phyloP scores from a whole-genome alignment of 164 flowering plant species.

The Amborella trichopoda region DNA sequence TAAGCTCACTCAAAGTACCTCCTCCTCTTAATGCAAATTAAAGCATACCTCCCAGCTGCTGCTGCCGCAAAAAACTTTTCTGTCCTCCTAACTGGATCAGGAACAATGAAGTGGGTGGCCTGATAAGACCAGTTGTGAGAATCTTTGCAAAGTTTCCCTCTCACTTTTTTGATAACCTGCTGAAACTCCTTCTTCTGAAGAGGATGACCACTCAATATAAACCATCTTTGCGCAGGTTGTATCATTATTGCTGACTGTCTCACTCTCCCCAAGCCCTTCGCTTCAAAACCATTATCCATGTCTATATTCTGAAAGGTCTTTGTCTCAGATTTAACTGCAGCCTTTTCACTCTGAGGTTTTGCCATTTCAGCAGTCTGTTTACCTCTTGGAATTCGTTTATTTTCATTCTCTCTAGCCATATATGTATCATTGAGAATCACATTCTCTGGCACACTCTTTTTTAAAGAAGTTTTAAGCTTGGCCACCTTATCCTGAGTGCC shows the following conservation, averaged over 20 bases:
- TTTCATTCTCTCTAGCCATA: slow-evolving; percentile 38
- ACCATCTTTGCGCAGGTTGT: slow-evolving; percentile 35
- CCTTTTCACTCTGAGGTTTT: slow-evolving; percentile 12
- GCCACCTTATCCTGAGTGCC: too few species aligned
- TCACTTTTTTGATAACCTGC: slow-evolving; percentile 50
- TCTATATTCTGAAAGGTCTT: slow-evolving; percentile 5
- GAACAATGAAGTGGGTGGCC: slow-evolving; percentile 83
- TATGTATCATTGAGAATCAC: not conserved
- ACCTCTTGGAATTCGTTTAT: slow-evolving; percentile 16
- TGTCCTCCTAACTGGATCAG: slow-evolving; percentile 75
- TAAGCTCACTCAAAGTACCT: too few species aligned
- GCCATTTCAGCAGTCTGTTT: slow-evolving; percentile 6
- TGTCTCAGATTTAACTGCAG: slow-evolving; percentile 12
- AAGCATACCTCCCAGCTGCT: slow-evolving; percentile 86
- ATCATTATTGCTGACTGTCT: not conserved
- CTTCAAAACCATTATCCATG: slow-evolving; percentile 4
- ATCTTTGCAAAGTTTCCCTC: slow-evolving; percentile 75
- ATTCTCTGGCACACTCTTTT: too few species aligned
- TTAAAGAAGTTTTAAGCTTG: too few species aligned
- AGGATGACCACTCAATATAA: slow-evolving; percentile 77
- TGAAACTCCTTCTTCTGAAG: slow-evolving; percentile 80
- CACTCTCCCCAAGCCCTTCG: slow-evolving; percentile 1
- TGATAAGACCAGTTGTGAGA: slow-evolving; percentile 97
- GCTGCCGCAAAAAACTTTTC: slow-evolving; percentile 97
- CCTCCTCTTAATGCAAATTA: not conserved